Base-by-base conservation (phyloP, 2,329 filamentous ascomycete species). In the Reticulascus tulasneorum region DNA sequence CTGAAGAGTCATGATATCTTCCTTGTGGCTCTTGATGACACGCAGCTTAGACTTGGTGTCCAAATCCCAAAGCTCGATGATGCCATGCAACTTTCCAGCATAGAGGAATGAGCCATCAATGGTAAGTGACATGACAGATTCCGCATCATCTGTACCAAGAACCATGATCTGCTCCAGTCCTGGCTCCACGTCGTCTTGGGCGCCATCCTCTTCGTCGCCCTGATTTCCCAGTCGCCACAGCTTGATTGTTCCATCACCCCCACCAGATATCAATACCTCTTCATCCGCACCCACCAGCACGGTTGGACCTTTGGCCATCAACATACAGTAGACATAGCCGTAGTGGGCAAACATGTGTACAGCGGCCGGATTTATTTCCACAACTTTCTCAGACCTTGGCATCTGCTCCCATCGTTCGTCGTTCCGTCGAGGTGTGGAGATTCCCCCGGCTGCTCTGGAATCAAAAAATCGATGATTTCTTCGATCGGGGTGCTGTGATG, bases 281-380 rank as follows among this genome's bases (percentile, higher is more conserved):
- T 84, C 79, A 2, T 86, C 80, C 0, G 77, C 70, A 7, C 83
- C 83, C 5, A 87, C 73, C 7, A 87, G 72, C 2, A 79, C 69
- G 0, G 75, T 79, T 0, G 75, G 72, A 0, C 86, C 86, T 42
- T 77, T 80, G 1, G 87, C 82, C 40, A 98, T 72, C 6, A 94
- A 72, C 91, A 97, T 97, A 59, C 89, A 94, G 59, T 96, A 96
- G 0, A 98, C 82, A 56, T 96, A 97, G 28, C 94, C 93, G 59
- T 83, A 91, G 59, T 98, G 93, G 2, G 93, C 89, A 63, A 94
- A 98, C 51, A 93, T 85, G 38, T 75, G 77, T 38, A 94, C 86
- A 37, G 90, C 83, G 16, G 85, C 77, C 32, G 81, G 78, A 52
- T 87, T 84, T 40, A 96, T 89, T 55, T 94, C 88, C 6, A 97